phyloP scores from a whole-genome alignment of 768 basidiomycete species.

The Tulasnella calospora region DNA sequence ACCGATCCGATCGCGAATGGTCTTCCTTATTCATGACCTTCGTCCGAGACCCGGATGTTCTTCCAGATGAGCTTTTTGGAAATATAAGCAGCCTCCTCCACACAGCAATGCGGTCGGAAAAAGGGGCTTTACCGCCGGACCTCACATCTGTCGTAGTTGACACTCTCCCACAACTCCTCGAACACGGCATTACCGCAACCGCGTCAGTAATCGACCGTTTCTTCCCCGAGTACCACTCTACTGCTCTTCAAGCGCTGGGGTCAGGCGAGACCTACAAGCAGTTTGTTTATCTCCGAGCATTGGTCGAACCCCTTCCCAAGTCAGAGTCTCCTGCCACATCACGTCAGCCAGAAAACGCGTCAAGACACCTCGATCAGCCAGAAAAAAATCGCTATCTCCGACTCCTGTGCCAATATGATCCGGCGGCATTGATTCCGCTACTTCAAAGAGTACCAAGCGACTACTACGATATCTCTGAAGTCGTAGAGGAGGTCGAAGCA shows the following conservation, averaged over 20 bases:
- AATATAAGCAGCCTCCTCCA: constrained; percentile 59
- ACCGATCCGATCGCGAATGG: constrained; percentile 74
- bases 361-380: constrained; percentile 44
- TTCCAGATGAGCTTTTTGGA: constrained; percentile 56
- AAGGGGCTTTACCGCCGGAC: constrained; percentile 52
- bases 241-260: constrained; percentile 52
- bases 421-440: constrained; percentile 55
- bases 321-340: constrained; percentile 37
- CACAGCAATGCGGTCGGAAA: constrained; percentile 45
- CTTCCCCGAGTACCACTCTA: constrained; percentile 59
- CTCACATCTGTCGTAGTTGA: constrained; percentile 51
- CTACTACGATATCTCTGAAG: constrained; percentile 52
- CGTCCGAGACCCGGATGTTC: constrained; percentile 65
- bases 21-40: constrained; percentile 64
- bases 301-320: constrained; percentile 53
- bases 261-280: constrained; percentile 49
- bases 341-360: constrained; percentile 34
- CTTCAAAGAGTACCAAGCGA: constrained; percentile 53
- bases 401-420: constrained; percentile 68
- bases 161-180: constrained; percentile 62
- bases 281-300: constrained; percentile 69
- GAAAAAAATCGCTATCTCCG: constrained; percentile 62
- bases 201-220: constrained; percentile 68
- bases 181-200: constrained; percentile 56
- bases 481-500: constrained; percentile 61